Evolutionary conservation across 1,284 basidiomycete genomes (phyloP), one percentile per base, ranked within the genome.

Genomic region (Peniophora sp.): DNA sequence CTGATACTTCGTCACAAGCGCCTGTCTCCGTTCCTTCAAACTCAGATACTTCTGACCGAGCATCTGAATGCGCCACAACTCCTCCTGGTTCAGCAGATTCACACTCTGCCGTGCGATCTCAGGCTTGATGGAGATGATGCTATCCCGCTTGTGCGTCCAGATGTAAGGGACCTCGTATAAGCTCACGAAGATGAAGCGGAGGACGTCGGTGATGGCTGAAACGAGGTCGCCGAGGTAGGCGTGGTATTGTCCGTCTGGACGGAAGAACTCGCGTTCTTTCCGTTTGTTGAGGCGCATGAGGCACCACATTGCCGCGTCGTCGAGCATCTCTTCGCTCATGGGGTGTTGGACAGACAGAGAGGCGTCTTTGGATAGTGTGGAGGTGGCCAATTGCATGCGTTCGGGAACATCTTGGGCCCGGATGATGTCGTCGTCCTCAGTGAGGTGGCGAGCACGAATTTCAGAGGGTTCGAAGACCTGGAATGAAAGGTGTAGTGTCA

Each of bases 381-480:
- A 92, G n/a, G 87, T 90, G 15, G 86, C 81, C 24, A 99, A 80
- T 67, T 99, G 97, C 83, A 97, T 93, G 47, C 97, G 88, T 67
- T 99, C 97, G 0, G 97, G 97, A 42, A 92, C 83, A 68, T 99
- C 97, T 63, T 84, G 82, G 18, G 79, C 83, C 50, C 94, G 88
- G 58, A 98, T 94, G 49, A 94, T 75, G 61, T 97, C 92, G 66
- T 99, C 97, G 55, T 93, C 94, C 57, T 96, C 92, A 3, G 94
- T 97, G 43, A 99, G 72, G 72, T 95, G 79, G 48, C 92, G 83
- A 54, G 87, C 89, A 56, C 85, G 85, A 63, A 99, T 98, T 74
- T 98, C 93, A 6, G 94, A 92, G 0, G 97, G 97, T 65, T 99
- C 97, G 60, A 99, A 99, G 55, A 99, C 93, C 91, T 97, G 60